Evolutionary conservation across 345 rosid species (phyloP).

Genomic region (Pistacia vera): DNA sequence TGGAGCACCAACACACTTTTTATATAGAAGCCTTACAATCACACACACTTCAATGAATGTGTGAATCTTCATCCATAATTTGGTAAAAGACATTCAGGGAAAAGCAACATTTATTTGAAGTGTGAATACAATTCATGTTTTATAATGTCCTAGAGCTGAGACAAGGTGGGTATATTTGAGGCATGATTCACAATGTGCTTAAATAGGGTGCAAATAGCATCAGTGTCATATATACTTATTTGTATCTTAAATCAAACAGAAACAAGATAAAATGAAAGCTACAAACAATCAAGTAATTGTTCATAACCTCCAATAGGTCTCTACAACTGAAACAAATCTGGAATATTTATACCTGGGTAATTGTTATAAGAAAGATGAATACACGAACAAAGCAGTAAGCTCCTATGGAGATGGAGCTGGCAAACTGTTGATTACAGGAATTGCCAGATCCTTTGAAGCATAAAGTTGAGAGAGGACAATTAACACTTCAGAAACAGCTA

Average conservation of each 20-base stretch:
- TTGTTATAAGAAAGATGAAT: not conserved
- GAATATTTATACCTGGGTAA: not conserved
- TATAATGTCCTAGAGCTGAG: not conserved
- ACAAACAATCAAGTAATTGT: no score
- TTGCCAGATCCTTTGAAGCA: not conserved
- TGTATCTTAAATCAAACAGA: not conserved
- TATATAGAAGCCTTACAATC: not conserved
- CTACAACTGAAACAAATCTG: not conserved
- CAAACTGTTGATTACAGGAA: not conserved
- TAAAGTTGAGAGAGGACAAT: not conserved
- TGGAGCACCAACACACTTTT: not conserved
- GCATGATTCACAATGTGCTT: not conserved
- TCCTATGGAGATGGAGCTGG: not conserved
- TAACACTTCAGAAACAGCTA: not conserved
- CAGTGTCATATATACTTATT: not conserved
- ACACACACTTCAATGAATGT: not conserved
- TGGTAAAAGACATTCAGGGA: not conserved
- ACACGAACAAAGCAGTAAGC: not conserved
- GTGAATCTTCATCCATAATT: not conserved
- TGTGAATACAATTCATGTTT: not conserved
- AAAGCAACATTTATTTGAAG: not conserved
- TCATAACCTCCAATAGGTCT: not conserved
- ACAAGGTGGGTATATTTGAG: not conserved
- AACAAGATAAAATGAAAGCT: not conserved
- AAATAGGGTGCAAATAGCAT: not conserved